Conservation (phyloP, 208 protist species). For the Trypanosoma lewisi region DNA sequence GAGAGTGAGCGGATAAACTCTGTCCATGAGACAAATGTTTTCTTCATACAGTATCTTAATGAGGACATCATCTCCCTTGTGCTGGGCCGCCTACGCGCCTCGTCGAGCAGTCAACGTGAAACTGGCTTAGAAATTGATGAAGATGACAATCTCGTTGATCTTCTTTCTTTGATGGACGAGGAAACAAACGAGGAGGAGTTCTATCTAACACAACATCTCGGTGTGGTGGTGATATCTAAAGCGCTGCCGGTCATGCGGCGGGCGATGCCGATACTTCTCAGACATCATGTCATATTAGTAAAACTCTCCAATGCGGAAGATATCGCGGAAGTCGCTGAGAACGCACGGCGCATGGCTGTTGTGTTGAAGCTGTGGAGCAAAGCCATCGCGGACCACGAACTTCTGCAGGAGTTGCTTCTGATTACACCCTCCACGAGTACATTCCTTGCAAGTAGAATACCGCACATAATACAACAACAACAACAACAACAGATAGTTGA, state of each 20-base stretch:
- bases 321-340: slow-evolving; percentile 4
- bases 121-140: neutral
- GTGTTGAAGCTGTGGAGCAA: slow-evolving; percentile 41
- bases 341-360: slow-evolving; percentile 20
- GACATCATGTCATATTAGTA: slow-evolving; percentile 32
- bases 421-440: neutral
- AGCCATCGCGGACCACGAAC: slow-evolving; percentile 26
- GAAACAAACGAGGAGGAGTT: slow-evolving; percentile 30
- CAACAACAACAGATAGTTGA: neutral
- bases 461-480: neutral
- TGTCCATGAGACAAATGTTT: slow-evolving; percentile 19
- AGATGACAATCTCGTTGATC: slow-evolving; percentile 22
- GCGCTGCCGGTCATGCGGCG: slow-evolving; percentile 27
- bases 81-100: slow-evolving; percentile 6
- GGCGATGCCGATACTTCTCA: slow-evolving; percentile 28
- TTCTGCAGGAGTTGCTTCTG: slow-evolving; percentile 27
- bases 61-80: slow-evolving; percentile 36
- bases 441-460: neutral
- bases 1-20: slow-evolving; percentile 24
- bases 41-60: slow-evolving; percentile 40
- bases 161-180: slow-evolving; percentile 10
- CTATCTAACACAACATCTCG: slow-evolving; percentile 31
- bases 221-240: slow-evolving; percentile 25
- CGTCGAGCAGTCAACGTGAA: neutral
- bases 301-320: slow-evolving; percentile 21